Evolutionary conservation across 257 asterid genomes (phyloP).

Genomic region (Fraxinus excelsior): DNA sequence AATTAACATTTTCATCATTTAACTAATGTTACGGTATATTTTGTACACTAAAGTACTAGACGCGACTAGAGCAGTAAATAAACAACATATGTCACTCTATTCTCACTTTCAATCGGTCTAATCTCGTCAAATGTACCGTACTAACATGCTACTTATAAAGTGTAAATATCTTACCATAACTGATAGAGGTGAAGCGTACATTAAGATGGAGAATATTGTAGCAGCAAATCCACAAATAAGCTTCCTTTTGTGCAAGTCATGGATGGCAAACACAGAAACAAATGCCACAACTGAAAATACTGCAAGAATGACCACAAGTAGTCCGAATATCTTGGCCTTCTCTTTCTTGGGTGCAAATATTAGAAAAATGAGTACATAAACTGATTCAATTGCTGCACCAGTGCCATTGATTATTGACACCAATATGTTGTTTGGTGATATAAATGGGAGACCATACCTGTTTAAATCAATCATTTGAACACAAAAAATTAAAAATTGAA

Average conservation of each 20-base stretch:
- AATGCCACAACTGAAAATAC: constrained; percentile 57
- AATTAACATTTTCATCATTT: too few relatives aligned
- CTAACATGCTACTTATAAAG: not conserved
- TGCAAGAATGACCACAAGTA: constrained; percentile 41
- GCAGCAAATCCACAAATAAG: constrained; percentile 65
- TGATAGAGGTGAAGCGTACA: constrained; percentile 86
- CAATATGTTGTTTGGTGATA: constrained; percentile 59
- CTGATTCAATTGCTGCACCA: constrained; percentile 60
- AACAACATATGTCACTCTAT: too few relatives aligned
- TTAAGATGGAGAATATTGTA: constrained; percentile 60
- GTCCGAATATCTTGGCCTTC: constrained; percentile 55
- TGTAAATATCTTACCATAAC: constrained; percentile 53
- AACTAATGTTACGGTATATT: too few relatives aligned
- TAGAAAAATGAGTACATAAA: constrained; percentile 59
- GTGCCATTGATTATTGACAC: constrained; percentile 63
- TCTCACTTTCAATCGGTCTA: not conserved
- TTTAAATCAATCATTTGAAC: not conserved
- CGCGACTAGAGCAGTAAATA: too few relatives aligned
- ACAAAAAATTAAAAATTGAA: too few relatives aligned
- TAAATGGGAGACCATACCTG: constrained; percentile 82
- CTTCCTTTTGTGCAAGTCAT: constrained; percentile 40
- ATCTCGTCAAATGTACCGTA: not conserved
- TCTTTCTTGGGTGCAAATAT: constrained; percentile 64
- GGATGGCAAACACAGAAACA: constrained; percentile 56
- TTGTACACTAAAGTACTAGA: too few relatives aligned